Base-by-base conservation (phyloP, 1,284 basidiomycete species). In the Puccinia novopanici region DNA sequence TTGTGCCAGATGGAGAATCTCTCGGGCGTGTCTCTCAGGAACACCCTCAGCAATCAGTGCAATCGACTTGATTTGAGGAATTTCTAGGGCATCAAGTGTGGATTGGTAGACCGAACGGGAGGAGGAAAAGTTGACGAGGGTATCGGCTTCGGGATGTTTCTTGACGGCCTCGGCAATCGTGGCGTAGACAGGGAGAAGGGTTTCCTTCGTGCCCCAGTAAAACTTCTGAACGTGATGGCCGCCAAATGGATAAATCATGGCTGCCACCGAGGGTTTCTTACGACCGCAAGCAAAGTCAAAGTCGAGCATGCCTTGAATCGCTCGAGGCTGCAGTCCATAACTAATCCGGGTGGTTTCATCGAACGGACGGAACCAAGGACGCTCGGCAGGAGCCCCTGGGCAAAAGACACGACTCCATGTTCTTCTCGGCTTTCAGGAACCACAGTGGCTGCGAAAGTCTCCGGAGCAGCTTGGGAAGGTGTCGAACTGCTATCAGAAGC, bases 161-260 rank as follows among this genome's bases (percentile, higher is more conserved):
- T 91, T 89, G 84, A 93, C 91, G 10, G 96, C 97, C 86, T 99
- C 96, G 81, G 90, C 91, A 83, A 98, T 89, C 82, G 91, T 91
- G 42, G 96, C 97, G 89, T 98, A 99, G 80, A 99, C 96, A 67
- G 96, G 96, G 59, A 99, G 91, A 67, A 99, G 91, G 0, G 95
- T 97, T 89, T 99, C 96, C 89, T 94, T 95, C 81, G 97, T 99
- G 82, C 96, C 96, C 96, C 96, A 99, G 90, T 99, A 87, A 90
- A 98, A 97, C 89, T 99, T 99, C 88, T 99, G 96, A 87, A 98
- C 97, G 88, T 98, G 96, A 88, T 98, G 96, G 48, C 96, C 96
- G 86, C 96, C 96, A 88, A 99, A 99, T 86, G 97, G 97, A 87
- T 99, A 99, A 87, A 99, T 98, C 96, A 99, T 99, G 78, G 97